Conservation (phyloP, 148 eudicot genomes). For the Vaccinium darrowii region DNA sequence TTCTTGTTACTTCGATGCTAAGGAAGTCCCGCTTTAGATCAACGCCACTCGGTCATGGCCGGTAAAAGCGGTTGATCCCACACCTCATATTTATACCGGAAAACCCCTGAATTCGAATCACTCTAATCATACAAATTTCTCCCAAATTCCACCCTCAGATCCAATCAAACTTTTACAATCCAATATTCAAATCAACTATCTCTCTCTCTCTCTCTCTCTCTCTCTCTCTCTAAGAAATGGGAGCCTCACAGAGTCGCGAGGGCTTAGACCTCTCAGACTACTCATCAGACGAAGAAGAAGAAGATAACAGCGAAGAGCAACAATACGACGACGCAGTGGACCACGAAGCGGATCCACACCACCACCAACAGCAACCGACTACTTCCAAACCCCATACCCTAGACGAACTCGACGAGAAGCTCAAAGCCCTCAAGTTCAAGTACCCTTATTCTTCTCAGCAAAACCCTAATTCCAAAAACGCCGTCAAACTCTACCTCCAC, state of each 20-base stretch:
- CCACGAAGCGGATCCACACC: conserved; percentile 10
- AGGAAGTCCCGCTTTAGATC: not conserved
- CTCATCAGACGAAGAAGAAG: not conserved
- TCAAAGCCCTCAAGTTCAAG: conserved; percentile 58
- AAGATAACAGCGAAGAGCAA: conserved; percentile 9
- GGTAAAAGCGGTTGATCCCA: conserved; percentile 1
- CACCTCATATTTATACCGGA: not conserved
- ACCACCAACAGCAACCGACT: conserved; percentile 10
- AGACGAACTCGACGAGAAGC: conserved; percentile 58
- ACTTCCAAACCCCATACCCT: conserved; percentile 33
- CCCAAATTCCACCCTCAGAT: not conserved
- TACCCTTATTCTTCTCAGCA: conserved; percentile 43
- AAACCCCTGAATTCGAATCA: not conserved
- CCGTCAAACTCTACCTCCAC: conserved; percentile 72
- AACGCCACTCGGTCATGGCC: not conserved
- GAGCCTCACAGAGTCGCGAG: conserved; percentile 11
- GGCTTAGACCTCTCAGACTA: not conserved
- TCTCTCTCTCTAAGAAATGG: conserved; percentile 2
- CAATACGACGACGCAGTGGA: conserved; percentile 37
- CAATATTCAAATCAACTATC: not conserved
- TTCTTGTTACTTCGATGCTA: not conserved
- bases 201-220: not conserved
- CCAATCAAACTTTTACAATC: not conserved
- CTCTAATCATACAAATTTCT: not conserved
- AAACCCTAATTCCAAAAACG: conserved; percentile 34